Percentiles rank a stretch among this genome's conserved stretches.
These are phyloP conservation scores for Cucurbita pepo DNA, from an alignment of 306 rosid species.

Conservation along the genomic window DNA sequence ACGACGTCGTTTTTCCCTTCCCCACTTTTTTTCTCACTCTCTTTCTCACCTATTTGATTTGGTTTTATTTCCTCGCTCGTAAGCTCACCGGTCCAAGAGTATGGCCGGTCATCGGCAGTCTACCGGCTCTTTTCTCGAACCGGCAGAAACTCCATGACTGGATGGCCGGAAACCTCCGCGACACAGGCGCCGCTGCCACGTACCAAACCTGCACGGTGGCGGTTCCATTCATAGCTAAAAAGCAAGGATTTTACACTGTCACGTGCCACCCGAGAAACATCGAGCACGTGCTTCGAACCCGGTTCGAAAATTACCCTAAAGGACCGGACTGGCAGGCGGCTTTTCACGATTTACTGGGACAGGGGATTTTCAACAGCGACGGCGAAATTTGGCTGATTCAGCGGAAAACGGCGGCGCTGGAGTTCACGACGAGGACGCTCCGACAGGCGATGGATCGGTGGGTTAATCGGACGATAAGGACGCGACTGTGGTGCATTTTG, in stretches of 20 bases:
- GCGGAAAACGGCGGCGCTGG: constrained; percentile 90
- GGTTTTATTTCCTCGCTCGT: constrained; percentile 41
- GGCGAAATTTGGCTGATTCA: constrained; percentile 88
- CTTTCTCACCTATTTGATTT: constrained; percentile 27
- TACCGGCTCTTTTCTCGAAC: constrained; percentile 43
- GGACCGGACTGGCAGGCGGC: constrained; percentile 85
- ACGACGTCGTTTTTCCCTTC: constrained; percentile 3
- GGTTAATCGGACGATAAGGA: constrained; percentile 75
- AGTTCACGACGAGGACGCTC: constrained; percentile 76
- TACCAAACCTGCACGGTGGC: constrained; percentile 73
- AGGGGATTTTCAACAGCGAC: constrained; percentile 87
- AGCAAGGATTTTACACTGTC: constrained; percentile 54
- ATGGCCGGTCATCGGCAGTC: constrained; percentile 68
- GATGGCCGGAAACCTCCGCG: constrained; percentile 47
- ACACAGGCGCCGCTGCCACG: constrained; percentile 37
- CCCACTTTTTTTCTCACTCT: constrained; percentile 23
- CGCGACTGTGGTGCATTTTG: constrained; percentile 62
- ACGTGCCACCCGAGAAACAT: constrained; percentile 69
- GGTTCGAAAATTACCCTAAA: constrained; percentile 79
- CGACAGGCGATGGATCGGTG: constrained; percentile 90
- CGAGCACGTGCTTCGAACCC: constrained; percentile 61
- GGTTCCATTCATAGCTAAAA: constrained; percentile 53
- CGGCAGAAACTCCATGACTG: constrained; percentile 62
- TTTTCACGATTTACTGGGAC: constrained; percentile 75
- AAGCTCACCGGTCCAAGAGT: constrained; percentile 59